phyloP scores from a whole-genome alignment of 1,284 basidiomycete genomes.

The Ustilago cynodontis region DNA sequence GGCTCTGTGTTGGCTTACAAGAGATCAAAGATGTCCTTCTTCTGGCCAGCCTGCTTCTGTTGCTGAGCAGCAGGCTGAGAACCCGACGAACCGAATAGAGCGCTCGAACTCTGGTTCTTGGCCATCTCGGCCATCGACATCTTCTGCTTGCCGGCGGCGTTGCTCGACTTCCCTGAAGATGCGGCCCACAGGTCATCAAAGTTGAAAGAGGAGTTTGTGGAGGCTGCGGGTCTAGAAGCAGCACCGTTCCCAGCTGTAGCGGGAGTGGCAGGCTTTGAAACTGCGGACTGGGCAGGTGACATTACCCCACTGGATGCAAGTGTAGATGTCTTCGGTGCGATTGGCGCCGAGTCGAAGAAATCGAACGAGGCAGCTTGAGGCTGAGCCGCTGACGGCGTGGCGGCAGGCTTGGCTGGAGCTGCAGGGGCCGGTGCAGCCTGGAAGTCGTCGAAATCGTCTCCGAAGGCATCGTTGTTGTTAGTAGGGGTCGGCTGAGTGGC shows the following conservation, averaged over 20 bases:
- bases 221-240: constrained; percentile 24
- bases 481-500: constrained; percentile 9
- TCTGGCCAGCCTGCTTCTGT: constrained; percentile 33
- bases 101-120: constrained; percentile 62
- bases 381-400: constrained; percentile 73
- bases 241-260: constrained; percentile 16
- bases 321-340: constrained; percentile 14
- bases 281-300: constrained; percentile 23
- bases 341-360: constrained; percentile 71
- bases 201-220: constrained; percentile 55
- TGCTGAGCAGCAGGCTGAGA: constrained; percentile 25
- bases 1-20: constrained; percentile 25
- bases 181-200: constrained; percentile 94
- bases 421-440: constrained; percentile 47
- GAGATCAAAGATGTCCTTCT: constrained; percentile 61
- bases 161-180: constrained; percentile 75
- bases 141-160: constrained; percentile 51
- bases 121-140: constrained; percentile 70
- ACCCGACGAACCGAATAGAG: constrained; percentile 39
- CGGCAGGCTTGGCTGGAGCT: constrained; percentile 74
- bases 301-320: constrained; percentile 19
- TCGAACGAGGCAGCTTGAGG: constrained; percentile 72
- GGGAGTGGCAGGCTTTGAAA: constrained; percentile 43
- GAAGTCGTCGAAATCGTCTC: constrained; percentile 65
- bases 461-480: constrained; percentile 46